Percentiles rank a stretch among this genome's conserved stretches.
These are phyloP conservation scores for Microsporum ferrugineum DNA, from an alignment of 2,329 filamentous ascomycete genomes.

Conservation along the genomic window DNA sequence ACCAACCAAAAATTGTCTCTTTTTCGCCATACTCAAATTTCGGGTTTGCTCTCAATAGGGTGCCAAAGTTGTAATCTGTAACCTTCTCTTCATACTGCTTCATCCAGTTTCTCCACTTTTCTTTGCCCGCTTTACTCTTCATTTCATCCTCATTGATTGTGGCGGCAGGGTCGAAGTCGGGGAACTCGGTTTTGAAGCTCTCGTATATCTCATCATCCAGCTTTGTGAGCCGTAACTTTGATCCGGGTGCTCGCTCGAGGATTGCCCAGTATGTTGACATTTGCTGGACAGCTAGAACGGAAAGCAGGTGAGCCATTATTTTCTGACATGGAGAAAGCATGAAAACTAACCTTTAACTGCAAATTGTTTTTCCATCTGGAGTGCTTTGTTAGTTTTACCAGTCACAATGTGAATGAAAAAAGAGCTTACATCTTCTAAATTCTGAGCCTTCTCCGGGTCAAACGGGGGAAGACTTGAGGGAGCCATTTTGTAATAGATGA, in stretches of 20 bases:
- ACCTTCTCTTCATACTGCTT: slow-evolving; percentile 86
- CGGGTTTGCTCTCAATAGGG: slow-evolving; percentile 69
- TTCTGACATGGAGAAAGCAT: background rate
- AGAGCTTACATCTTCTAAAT: slow-evolving; percentile 53
- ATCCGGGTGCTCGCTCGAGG: slow-evolving; percentile 80
- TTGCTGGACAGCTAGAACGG: slow-evolving; percentile 64
- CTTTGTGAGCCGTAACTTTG: slow-evolving; percentile 80
- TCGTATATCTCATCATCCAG: slow-evolving; percentile 90
- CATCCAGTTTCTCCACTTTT: slow-evolving; percentile 89
- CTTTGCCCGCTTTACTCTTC: slow-evolving; percentile 96
- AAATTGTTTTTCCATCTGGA: slow-evolving; percentile 95
- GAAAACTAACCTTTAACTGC: slow-evolving; percentile 73
- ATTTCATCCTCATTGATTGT: slow-evolving; percentile 84
- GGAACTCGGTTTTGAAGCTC: slow-evolving; percentile 77
- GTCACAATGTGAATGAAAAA: slow-evolving; percentile 1
- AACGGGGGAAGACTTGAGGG: slow-evolving; percentile 22
- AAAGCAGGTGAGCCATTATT: background rate
- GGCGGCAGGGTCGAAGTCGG: slow-evolving; percentile 74
- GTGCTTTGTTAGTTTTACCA: slow-evolving; percentile 12
- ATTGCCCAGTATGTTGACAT: slow-evolving; percentile 96
- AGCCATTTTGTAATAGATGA: slow-evolving; percentile 6
- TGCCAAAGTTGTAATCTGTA: slow-evolving; percentile 97
- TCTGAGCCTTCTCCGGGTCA: slow-evolving; percentile 53
- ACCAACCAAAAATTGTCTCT: slow-evolving; percentile 78
- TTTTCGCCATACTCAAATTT: slow-evolving; percentile 78